These are phyloP conservation scores for Ophiostoma sp. DNA, from an alignment of 2,329 filamentous ascomycete genomes.

Conservation along the genomic window DNA sequence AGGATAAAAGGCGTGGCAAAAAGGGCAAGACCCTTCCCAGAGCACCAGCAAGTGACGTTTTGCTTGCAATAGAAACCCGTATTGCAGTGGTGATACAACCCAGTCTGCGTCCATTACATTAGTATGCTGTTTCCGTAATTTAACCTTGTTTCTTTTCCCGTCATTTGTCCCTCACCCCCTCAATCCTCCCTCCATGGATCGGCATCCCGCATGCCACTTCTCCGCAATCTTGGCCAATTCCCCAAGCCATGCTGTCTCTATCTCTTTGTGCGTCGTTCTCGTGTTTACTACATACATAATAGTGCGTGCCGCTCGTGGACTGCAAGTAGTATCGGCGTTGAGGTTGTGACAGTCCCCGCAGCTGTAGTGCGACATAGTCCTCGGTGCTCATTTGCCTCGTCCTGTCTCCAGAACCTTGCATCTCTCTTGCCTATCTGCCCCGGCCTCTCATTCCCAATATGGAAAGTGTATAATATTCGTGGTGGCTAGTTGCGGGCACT, in stretches of 20 bases:
- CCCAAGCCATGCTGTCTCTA: not conserved
- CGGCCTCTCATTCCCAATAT: not conserved
- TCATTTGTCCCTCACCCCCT: not conserved
- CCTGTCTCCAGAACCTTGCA: not conserved
- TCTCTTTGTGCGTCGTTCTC: not conserved
- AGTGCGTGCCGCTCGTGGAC: not conserved
- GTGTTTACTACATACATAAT: not conserved
- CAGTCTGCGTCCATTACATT: not conserved
- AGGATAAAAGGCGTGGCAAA: not conserved
- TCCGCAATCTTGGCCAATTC: not conserved
- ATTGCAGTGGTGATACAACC: not conserved
- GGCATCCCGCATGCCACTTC: not conserved
- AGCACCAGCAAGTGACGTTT: not conserved
- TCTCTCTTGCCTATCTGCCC: not conserved
- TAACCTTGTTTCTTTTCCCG: conserved; percentile 8
- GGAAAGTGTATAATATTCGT: not conserved
- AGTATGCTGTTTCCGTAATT: not conserved
- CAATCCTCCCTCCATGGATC: not conserved
- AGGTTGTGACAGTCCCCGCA: not conserved
- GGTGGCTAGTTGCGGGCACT: not conserved
- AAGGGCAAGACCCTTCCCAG: not conserved
- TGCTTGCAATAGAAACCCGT: not conserved
- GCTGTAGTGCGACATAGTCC: not conserved
- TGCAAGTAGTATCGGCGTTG: not conserved
- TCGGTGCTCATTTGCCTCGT: not conserved